Evolutionary conservation across 768 basidiomycete genomes (phyloP).

Genomic region (Bullera alba): DNA sequence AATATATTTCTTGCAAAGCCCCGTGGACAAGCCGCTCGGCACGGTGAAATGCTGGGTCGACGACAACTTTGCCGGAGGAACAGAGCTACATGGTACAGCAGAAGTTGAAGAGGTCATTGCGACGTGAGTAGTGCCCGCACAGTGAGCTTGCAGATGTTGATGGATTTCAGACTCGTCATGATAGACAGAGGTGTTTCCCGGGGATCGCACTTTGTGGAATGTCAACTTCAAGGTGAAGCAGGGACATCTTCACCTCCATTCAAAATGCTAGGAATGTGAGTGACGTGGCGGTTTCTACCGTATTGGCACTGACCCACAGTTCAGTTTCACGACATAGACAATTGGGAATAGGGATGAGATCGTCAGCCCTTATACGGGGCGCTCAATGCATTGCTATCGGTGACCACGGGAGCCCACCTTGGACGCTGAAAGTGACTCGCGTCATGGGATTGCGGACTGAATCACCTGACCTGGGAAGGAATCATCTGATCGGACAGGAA

Average conservation of each 20-base stretch:
- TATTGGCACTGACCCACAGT: no score
- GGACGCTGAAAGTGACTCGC: no score
- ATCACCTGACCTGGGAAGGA: no score
- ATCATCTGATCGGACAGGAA: no score
- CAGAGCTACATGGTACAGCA: constrained; percentile 68
- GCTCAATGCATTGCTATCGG: no score
- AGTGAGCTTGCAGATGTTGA: neutral
- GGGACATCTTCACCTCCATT: constrained; percentile 70
- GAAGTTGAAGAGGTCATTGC: constrained; percentile 59
- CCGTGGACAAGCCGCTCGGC: constrained; percentile 52
- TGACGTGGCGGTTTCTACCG: no score
- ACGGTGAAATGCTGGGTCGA: constrained; percentile 93
- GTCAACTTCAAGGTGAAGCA: constrained; percentile 78
- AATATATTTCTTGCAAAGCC: constrained; percentile 78
- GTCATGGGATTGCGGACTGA: no score
- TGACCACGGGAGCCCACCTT: no score
- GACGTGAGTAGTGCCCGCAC: constrained; percentile 53
- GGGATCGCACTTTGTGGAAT: constrained; percentile 91
- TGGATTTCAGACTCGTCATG: constrained; percentile 60
- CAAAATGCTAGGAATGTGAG: constrained; percentile 85
- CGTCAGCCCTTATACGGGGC: no score
- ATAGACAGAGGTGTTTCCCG: constrained; percentile 80
- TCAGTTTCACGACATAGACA: no score
- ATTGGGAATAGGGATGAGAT: no score
- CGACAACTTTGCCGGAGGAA: constrained; percentile 77